Conservation (phyloP, 2,329 filamentous ascomycete species). For the Paramyrothecium roridum region DNA sequence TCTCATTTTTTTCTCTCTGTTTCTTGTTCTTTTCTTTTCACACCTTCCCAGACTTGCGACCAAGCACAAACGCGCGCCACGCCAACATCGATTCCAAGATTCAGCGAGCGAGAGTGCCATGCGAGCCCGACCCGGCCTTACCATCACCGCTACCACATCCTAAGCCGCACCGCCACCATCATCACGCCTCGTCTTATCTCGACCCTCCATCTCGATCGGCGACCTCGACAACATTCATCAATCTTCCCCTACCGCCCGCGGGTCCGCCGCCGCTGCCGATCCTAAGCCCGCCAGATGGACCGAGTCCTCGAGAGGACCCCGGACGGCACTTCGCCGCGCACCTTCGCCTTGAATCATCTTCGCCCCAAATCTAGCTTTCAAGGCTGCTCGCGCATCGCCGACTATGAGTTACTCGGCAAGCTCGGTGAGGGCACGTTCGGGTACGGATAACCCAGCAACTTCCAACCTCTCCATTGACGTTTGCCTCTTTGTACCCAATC, state of each 20-base stretch:
- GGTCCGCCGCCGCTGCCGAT: not conserved
- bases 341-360: slow-evolving; percentile 54
- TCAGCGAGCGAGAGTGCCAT: too few relatives aligned
- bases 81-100: too few relatives aligned
- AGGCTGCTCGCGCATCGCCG: slow-evolving; percentile 79
- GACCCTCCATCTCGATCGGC: not conserved
- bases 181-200: too few relatives aligned
- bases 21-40: not conserved
- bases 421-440: slow-evolving; percentile 96
- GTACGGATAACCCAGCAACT: slow-evolving; percentile 39
- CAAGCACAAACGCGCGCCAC: too few relatives aligned
- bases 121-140: too few relatives aligned
- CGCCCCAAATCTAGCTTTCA: slow-evolving; percentile 62
- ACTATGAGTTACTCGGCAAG: slow-evolving; percentile 78
- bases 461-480: slow-evolving; percentile 5
- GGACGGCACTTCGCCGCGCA: slow-evolving; percentile 47
- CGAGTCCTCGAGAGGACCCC: slow-evolving; percentile 23
- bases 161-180: too few relatives aligned
- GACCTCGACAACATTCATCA: not conserved
- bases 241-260: not conserved
- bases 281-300: slow-evolving; percentile 21
- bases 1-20: not conserved
- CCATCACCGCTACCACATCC: too few relatives aligned
- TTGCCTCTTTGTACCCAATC: not conserved
- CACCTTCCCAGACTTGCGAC: not conserved